Percentiles rank a stretch among this genome's conserved stretches.
Conservation (phyloP, 2,329 filamentous ascomycete genomes). For the Fusarium denticulatum region DNA sequence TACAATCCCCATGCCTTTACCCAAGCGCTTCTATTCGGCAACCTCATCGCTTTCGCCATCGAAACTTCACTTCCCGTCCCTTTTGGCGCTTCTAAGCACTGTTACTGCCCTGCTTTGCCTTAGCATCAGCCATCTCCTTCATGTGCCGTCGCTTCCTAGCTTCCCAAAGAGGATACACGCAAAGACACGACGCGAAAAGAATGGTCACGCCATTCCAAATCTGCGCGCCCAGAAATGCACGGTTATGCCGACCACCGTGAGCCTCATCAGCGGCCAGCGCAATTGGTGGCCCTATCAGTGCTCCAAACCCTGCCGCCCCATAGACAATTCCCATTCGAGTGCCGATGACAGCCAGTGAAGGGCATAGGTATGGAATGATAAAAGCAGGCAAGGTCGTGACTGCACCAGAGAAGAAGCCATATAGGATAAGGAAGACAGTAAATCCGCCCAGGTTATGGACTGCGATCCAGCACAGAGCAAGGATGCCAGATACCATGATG, state of each 20-base stretch:
- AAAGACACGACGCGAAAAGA: not conserved
- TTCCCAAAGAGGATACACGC: not conserved
- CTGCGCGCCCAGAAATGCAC: not conserved
- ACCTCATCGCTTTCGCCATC: no score
- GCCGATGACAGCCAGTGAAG: not conserved
- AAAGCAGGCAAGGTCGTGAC: not conserved
- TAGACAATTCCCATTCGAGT: not conserved
- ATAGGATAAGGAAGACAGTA: not conserved
- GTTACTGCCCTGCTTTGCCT: not conserved
- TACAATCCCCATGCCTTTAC: no score
- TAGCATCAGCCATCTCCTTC: not conserved
- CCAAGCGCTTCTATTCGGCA: no score
- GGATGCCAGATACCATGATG: not conserved
- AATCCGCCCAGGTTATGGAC: not conserved
- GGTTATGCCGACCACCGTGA: not conserved
- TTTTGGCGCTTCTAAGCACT: not conserved
- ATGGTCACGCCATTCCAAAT: not conserved
- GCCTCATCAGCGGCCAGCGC: not conserved
- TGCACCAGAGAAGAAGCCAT: not conserved
- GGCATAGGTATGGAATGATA: not conserved
- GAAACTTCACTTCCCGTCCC: no score
- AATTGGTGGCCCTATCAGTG: not conserved
- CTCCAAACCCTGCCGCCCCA: not conserved
- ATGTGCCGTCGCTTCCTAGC: not conserved
- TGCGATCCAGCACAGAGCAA: not conserved